A percentile compares a stretch with the other conserved stretches of the same genome.
Evolutionary conservation across 495 filamentous ascomycete species (phyloP).

Genomic region (Aspergillus homomorphus): DNA sequence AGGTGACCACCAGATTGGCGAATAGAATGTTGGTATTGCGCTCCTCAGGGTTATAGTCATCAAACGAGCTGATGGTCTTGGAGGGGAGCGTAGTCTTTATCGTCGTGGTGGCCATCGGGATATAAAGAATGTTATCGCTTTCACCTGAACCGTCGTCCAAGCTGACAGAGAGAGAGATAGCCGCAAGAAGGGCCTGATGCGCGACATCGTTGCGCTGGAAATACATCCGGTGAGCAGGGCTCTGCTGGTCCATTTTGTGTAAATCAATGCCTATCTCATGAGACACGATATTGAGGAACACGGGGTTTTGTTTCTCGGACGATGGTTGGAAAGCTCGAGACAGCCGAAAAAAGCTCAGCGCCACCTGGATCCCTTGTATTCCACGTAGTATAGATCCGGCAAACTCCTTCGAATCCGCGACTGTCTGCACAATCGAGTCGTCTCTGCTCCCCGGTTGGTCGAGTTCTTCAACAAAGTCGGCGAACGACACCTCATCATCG

Average conservation of each 20-base stretch:
- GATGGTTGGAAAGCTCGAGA: constrained; percentile 70
- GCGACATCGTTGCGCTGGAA: constrained; percentile 91
- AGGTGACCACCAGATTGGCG: constrained; percentile 93
- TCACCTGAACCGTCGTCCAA: constrained; percentile 83
- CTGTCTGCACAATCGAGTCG: constrained; percentile 73
- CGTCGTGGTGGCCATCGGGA: constrained; percentile 97
- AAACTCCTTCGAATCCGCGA: constrained; percentile 92
- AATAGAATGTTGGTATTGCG: constrained; percentile 95
- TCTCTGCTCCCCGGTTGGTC: constrained; percentile 69
- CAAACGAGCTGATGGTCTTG: constrained; percentile 80
- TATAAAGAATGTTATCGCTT: constrained; percentile 82
- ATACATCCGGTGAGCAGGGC: constrained; percentile 97
- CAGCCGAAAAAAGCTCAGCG: constrained; percentile 85
- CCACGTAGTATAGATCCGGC: constrained; percentile 84
- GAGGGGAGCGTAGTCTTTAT: constrained; percentile 92
- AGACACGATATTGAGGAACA: constrained; percentile 84
- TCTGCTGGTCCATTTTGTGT: constrained; percentile 88
- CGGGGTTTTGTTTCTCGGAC: constrained; percentile 60
- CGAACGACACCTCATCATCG: constrained; percentile 60
- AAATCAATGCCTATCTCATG: constrained; percentile 94
- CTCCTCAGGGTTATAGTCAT: constrained; percentile 72
- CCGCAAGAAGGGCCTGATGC: constrained; percentile 90
- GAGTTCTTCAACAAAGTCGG: constrained; percentile 75
- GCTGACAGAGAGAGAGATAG: constrained; percentile 86
- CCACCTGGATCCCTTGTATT: constrained; percentile 94